Evolutionary conservation across 768 basidiomycete species (phyloP).

Genomic region (Cystobasidium onofrii): DNA sequence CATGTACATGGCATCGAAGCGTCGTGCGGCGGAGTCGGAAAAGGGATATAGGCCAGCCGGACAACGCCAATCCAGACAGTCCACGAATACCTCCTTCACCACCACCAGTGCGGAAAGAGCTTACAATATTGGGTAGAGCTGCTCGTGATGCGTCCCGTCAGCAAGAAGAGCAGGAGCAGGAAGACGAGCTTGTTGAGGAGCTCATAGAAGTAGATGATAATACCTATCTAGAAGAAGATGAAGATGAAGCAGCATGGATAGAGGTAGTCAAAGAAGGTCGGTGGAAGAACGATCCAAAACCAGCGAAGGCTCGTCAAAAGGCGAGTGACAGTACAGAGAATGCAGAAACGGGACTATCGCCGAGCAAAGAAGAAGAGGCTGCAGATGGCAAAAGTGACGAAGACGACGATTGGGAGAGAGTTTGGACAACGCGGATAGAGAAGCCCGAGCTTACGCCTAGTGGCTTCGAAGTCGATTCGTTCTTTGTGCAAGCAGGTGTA

Average conservation of each 20-base stretch:
- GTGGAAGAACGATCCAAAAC: conserved; percentile 20
- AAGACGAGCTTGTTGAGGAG: conserved; percentile 51
- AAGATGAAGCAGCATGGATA: conserved; percentile 37
- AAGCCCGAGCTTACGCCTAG: conserved; percentile 15
- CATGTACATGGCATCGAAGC: conserved; percentile 72
- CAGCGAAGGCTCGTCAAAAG: conserved; percentile 58
- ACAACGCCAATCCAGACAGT: conserved; percentile 42
- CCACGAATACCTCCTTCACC: conserved; percentile 45
- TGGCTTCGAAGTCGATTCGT: conserved; percentile 9
- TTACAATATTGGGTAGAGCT: conserved; percentile 1
- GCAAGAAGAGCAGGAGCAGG: conserved; percentile 77
- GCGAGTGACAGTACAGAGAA: conserved; percentile 61
- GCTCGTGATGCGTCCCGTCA: conserved; percentile 50
- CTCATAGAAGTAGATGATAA: not conserved
- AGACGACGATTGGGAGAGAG: conserved; percentile 53
- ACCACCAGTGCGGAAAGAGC: conserved; percentile 40
- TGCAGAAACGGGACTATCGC: conserved; percentile 45
- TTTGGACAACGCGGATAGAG: conserved; percentile 14
- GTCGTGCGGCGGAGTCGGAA: not conserved
- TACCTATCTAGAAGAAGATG: not conserved
- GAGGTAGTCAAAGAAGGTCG: conserved; percentile 46
- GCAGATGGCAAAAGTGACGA: conserved; percentile 80
- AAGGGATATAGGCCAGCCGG: not conserved
- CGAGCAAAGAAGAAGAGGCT: conserved; percentile 61
- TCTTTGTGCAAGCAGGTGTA: conserved; percentile 24